phyloP scores from a whole-genome alignment of 1,284 basidiomycete genomes.

The Ustilago shanxiensis region DNA sequence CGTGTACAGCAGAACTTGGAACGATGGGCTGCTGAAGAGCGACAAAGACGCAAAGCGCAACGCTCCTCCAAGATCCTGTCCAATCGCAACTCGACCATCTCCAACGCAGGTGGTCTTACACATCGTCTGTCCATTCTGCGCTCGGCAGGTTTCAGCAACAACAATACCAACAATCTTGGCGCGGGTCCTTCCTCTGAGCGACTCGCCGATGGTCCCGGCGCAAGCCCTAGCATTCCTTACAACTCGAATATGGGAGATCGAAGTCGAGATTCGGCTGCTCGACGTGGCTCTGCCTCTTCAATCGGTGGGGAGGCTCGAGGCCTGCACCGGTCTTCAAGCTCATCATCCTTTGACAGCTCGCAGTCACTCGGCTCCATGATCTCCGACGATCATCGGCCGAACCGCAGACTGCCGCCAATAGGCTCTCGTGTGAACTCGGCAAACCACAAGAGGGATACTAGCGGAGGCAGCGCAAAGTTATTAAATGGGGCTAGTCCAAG shows the following conservation, averaged over 20 bases:
- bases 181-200: conserved; percentile 46
- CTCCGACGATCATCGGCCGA: conserved; percentile 42
- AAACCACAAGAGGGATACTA: conserved; percentile 9
- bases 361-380: conserved; percentile 28
- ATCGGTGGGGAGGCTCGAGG: conserved; percentile 15
- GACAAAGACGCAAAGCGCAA: conserved; percentile 57
- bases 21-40: conserved; percentile 59
- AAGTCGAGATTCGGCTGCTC: conserved; percentile 7
- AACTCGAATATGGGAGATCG: conserved; percentile 1
- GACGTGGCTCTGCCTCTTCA: conserved; percentile 21
- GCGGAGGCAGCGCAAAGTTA: conserved; percentile 16
- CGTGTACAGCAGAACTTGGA: conserved; percentile 58
- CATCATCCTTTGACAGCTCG: conserved; percentile 33
- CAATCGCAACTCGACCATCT: conserved; percentile 22
- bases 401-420: conserved; percentile 37
- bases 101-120: conserved; percentile 16
- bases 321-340: conserved; percentile 27
- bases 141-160: conserved; percentile 9
- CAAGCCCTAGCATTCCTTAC: conserved; percentile 22
- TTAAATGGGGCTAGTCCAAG: conserved; percentile 1
- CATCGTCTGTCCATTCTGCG: conserved; percentile 38
- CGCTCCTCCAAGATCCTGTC: conserved; percentile 42
- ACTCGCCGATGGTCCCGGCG: conserved; percentile 31
- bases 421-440: conserved; percentile 36
- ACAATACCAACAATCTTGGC: conserved; percentile 32